phyloP scores from a whole-genome alignment of 2,329 filamentous ascomycete species.

The Leptographium lundbergii region DNA sequence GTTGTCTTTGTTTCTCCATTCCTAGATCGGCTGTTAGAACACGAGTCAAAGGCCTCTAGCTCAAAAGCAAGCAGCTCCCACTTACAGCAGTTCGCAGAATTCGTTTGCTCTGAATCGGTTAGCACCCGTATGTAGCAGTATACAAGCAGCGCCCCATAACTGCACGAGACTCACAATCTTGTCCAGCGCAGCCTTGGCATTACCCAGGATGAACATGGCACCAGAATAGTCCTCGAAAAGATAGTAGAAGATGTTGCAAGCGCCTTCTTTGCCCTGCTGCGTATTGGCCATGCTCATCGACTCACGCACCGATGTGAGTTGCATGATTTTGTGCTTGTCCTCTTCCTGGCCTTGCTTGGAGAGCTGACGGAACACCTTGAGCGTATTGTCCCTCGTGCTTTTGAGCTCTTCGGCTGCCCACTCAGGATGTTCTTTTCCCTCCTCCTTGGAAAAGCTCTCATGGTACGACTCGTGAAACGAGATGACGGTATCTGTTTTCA shows the following conservation, averaged over 20 bases:
- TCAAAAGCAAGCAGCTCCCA: not conserved
- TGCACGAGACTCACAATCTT: conserved; percentile 27
- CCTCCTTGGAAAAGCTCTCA: conserved; percentile 13
- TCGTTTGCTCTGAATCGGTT: conserved; percentile 18
- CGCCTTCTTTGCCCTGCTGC: conserved; percentile 30
- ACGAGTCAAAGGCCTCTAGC: not conserved
- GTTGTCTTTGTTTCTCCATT: conserved; percentile 18
- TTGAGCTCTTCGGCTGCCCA: conserved; percentile 19
- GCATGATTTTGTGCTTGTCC: conserved; percentile 26
- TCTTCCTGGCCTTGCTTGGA: conserved; percentile 25
- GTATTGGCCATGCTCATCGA: conserved; percentile 15
- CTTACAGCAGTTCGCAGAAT: conserved; percentile 21
- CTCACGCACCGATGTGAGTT: conserved; percentile 26
- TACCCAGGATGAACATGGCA: conserved; percentile 41
- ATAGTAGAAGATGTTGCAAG: conserved; percentile 52
- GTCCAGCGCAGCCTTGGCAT: conserved; percentile 31
- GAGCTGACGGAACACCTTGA: conserved; percentile 24
- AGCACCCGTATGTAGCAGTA: not conserved
- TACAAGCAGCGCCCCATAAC: not conserved
- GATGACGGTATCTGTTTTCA: conserved; percentile 46
- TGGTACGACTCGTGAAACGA: conserved; percentile 51
- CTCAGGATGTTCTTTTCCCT: conserved; percentile 10
- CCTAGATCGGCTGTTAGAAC: not conserved
- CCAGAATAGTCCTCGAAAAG: conserved; percentile 54
- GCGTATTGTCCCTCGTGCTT: conserved; percentile 25